Evolutionary conservation across 805 yeast genomes (phyloP), one percentile per base, ranked within the genome.

Genomic region (Zygosaccharomyces lentus): DNA sequence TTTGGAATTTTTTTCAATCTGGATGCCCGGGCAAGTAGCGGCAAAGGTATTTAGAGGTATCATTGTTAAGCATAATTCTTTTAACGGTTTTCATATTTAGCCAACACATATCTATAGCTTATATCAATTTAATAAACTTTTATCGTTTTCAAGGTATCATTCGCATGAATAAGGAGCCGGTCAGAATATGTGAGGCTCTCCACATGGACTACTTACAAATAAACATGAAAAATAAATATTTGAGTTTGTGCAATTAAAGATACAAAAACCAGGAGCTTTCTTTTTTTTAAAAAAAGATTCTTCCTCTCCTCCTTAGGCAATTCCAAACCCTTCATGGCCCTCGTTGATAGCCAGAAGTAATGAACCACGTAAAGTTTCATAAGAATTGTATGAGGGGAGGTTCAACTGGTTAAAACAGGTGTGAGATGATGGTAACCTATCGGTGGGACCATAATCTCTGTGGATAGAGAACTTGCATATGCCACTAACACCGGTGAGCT

Each of bases 321-420:
- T 50, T 6, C 97, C 98, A 69, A 93, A 93, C 2, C 98, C 98
- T 71, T 87, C 96, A 58, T 86, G 84, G 15, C 98, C 98, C 66
- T 93, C 99, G 21, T 89, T 86, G 13, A 93, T 80, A 0, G 99
- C 97, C 54, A 86, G 64, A 53, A 90, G 68, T 51, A 93, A 65
- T 1, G 93, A 81, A 2, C 87, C 84, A 51, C 97, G 77, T 43
- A 93, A 73, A 16, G 86, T 81, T 46, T 88, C 96, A 62, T 91
- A 93, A 6, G 85, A 79, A 44, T 84, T 95, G 67, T 93, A 93
- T 19, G 88, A 93, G 0, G 99, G 99, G 43, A 93, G 69, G 62
- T 88, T 96, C 48, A 93, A 74, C 67, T 91, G 98, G 67, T 93
- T 93, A 73, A 90, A 91, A 66, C 99, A 93, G 2, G 98, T 93